A percentile compares a stretch with the other conserved stretches of the same genome.
phyloP scores from a whole-genome alignment of 2,329 filamentous ascomycete genomes.

The Aureobasidium melanogenum region DNA sequence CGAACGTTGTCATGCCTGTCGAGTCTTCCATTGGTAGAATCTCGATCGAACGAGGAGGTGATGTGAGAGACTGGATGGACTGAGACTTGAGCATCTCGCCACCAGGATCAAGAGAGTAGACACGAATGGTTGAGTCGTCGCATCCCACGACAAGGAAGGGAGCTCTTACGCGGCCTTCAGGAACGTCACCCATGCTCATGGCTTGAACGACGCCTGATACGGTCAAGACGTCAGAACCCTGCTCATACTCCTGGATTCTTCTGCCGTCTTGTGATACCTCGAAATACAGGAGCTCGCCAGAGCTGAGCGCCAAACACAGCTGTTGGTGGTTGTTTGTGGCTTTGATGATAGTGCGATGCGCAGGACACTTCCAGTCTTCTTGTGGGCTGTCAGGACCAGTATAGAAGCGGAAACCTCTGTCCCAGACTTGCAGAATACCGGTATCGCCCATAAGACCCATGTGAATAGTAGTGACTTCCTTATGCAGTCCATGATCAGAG shows the following conservation, averaged over 20 bases:
- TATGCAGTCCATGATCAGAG: slow-evolving; percentile 84
- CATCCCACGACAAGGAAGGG: slow-evolving; percentile 94
- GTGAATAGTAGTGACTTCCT: slow-evolving; percentile 78
- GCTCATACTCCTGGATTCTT: slow-evolving; percentile 67
- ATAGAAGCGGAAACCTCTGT: slow-evolving; percentile 16
- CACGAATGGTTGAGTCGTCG: slow-evolving; percentile 90
- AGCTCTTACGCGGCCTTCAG: slow-evolving; percentile 79
- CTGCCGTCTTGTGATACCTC: slow-evolving; percentile 91
- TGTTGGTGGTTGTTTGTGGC: slow-evolving; percentile 90
- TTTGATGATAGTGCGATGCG: slow-evolving; percentile 90
- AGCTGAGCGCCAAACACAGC: slow-evolving; percentile 87
- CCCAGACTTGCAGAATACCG: slow-evolving; percentile 16
- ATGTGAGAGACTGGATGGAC: slow-evolving; percentile 18
- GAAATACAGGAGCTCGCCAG: slow-evolving; percentile 95
- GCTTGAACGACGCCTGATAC: slow-evolving; percentile 95
- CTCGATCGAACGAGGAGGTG: slow-evolving; percentile 43
- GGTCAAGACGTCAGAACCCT: slow-evolving; percentile 70
- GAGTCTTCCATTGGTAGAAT: slow-evolving; percentile 97
- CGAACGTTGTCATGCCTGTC: slow-evolving; percentile 76
- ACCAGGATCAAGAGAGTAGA: slow-evolving; percentile 72
- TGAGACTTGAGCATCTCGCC: slow-evolving; percentile 17
- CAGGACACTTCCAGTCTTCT: slow-evolving; percentile 41
- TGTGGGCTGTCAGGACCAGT: slow-evolving; percentile 14
- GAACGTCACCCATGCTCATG: slow-evolving; percentile 86
- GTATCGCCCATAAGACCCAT: slow-evolving; percentile 93